A percentile compares a stretch with the other conserved stretches of the same genome.
These are phyloP conservation scores for Termitomyces sp. DNA, from an alignment of 768 basidiomycete genomes.

Conservation along the genomic window DNA sequence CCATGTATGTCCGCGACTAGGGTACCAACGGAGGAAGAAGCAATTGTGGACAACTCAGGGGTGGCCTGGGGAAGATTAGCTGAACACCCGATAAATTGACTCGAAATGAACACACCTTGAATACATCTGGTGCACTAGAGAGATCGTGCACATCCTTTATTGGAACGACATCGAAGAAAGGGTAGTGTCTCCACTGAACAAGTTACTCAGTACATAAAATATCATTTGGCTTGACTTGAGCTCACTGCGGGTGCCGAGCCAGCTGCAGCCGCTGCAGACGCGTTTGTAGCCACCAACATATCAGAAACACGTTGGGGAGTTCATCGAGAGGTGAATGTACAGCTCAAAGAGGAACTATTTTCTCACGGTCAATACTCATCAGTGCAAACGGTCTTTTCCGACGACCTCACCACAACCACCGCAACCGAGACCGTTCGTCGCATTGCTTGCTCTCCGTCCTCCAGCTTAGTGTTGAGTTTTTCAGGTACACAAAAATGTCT, in stretches of 20 bases:
- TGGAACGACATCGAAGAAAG: conserved; percentile 78
- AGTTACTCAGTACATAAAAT: neutral
- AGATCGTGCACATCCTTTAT: conserved; percentile 81
- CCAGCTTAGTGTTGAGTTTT: neutral
- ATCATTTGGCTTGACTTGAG: conserved; percentile 1
- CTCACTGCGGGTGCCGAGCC: conserved; percentile 28
- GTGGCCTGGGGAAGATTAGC: conserved; percentile 36
- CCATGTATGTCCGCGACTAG: conserved; percentile 86
- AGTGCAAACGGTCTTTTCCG: conserved; percentile 36
- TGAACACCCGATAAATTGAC: neutral
- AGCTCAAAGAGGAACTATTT: conserved; percentile 16
- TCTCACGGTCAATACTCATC: conserved; percentile 29
- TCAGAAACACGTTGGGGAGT: neutral
- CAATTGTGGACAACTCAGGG: conserved; percentile 68
- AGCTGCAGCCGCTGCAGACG: conserved; percentile 20
- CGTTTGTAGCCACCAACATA: conserved; percentile 21
- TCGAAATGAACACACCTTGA: conserved; percentile 48
- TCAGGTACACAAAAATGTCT: conserved; percentile 42
- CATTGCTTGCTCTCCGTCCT: neutral
- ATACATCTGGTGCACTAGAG: conserved; percentile 66
- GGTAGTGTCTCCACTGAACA: conserved; percentile 78
- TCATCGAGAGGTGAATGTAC: neutral
- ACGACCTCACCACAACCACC: conserved; percentile 23
- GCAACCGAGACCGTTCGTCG: conserved; percentile 7
- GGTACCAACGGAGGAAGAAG: conserved; percentile 58